phyloP scores from a whole-genome alignment of 768 basidiomycete genomes.

The Mycena metata region DNA sequence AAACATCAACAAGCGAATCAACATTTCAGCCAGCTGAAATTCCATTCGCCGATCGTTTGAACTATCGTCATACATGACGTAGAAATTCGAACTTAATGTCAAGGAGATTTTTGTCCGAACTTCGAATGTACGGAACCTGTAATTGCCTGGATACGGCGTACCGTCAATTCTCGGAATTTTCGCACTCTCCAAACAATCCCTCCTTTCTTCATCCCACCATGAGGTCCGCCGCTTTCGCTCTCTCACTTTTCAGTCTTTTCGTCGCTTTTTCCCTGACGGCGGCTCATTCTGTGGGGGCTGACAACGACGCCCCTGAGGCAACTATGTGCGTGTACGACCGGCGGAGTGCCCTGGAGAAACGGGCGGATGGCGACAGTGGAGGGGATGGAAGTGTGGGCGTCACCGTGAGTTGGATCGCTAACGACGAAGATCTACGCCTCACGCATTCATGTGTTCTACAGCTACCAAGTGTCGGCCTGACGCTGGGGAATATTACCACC shows the following conservation, averaged over 20 bases:
- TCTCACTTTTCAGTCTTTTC: slow-evolving; percentile 28
- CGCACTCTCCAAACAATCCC: too few relatives aligned
- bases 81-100: too few relatives aligned
- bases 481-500: slow-evolving; percentile 38
- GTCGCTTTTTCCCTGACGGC: slow-evolving; percentile 6
- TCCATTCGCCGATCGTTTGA: too few relatives aligned
- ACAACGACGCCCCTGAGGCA: slow-evolving; percentile 21
- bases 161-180: too few relatives aligned
- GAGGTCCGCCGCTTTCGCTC: slow-evolving; percentile 24
- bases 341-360: slow-evolving; percentile 26
- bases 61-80: too few relatives aligned
- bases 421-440: neutral
- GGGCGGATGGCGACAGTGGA: slow-evolving; percentile 30
- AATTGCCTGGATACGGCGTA: too few relatives aligned
- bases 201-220: slow-evolving; percentile 6
- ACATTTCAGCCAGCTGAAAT: too few relatives aligned
- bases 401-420: slow-evolving; percentile 8
- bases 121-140: too few relatives aligned
- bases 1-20: too few relatives aligned
- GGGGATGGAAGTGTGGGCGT: slow-evolving; percentile 31
- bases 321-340: slow-evolving; percentile 36
- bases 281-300: slow-evolving; percentile 17
- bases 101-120: too few relatives aligned
- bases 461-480: slow-evolving; percentile 33
- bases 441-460: slow-evolving; percentile 1